These are phyloP conservation scores for Ophiostoma ips DNA, from an alignment of 2,329 filamentous ascomycete species.

Conservation along the genomic window DNA sequence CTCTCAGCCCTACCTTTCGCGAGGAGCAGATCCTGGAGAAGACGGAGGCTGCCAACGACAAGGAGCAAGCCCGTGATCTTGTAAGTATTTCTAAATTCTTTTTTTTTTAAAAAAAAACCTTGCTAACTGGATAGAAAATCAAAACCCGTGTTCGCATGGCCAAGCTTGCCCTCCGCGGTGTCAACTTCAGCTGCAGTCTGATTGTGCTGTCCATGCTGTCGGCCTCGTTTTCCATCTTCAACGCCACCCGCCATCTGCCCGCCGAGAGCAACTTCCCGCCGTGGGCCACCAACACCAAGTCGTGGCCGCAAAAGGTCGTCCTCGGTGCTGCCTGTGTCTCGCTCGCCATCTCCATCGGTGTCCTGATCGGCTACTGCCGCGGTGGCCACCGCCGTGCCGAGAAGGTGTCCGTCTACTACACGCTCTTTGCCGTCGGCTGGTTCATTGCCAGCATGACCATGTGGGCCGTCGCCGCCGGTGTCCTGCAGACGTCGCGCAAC, in stretches of 20 bases:
- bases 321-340: conserved; percentile 70
- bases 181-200: conserved; percentile 93
- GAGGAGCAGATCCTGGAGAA: conserved; percentile 83
- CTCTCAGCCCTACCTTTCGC: conserved; percentile 78
- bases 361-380: conserved; percentile 77
- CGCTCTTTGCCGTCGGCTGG: conserved; percentile 81
- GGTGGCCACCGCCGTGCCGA: conserved; percentile 81
- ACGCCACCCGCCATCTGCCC: conserved; percentile 64
- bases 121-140: conserved; percentile 50
- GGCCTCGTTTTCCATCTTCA: conserved; percentile 84
- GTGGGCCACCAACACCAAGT: conserved; percentile 67
- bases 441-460: conserved; percentile 88
- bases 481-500: conserved; percentile 67
- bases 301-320: conserved; percentile 82
- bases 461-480: conserved; percentile 75
- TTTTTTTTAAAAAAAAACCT: neutral
- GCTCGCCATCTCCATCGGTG: conserved; percentile 59
- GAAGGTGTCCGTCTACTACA: conserved; percentile 92
- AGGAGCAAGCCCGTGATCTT: conserved; percentile 74
- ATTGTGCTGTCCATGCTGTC: conserved; percentile 87
- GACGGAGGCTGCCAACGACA: conserved; percentile 66
- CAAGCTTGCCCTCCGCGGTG: conserved; percentile 85
- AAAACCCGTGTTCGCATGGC: conserved; percentile 84
- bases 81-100: conserved; percentile 39
- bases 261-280: conserved; percentile 66